Percentiles rank a stretch among this genome's conserved stretches.
These are phyloP conservation scores for Boechera retrofracta DNA, from an alignment of 345 rosid species.

Conservation along the genomic window DNA sequence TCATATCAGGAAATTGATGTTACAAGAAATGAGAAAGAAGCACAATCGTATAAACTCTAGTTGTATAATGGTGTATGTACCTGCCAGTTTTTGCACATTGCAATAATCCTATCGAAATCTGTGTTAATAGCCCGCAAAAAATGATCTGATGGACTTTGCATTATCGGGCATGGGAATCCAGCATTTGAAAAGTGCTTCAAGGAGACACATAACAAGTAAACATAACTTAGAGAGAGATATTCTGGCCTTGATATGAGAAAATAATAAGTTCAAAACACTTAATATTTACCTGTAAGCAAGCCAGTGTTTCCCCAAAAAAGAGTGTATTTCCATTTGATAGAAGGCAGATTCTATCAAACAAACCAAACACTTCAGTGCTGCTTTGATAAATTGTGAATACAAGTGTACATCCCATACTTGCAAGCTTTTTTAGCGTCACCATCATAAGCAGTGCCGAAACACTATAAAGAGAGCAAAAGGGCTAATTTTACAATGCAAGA, in stretches of 20 bases:
- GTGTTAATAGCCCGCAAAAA: constrained; percentile 97
- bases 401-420: constrained; percentile 95
- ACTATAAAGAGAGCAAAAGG: constrained; percentile 45
- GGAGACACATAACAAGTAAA: constrained; percentile 1
- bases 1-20: background rate
- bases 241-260: constrained; percentile 4
- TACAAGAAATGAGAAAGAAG: constrained; percentile 23
- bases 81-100: constrained; percentile 99
- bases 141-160: constrained; percentile 99
- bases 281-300: constrained; percentile 87
- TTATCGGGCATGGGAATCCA: constrained; percentile 99
- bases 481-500: background rate
- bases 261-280: background rate
- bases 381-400: constrained; percentile 90
- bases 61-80: constrained; percentile 45
- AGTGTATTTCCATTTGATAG: constrained; percentile 96
- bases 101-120: constrained; percentile 97
- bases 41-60: background rate
- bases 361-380: constrained; percentile 99
- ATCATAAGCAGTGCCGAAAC: constrained; percentile 99
- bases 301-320: constrained; percentile 96
- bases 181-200: constrained; percentile 98
- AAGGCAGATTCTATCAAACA: constrained; percentile 96
- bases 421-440: constrained; percentile 98
- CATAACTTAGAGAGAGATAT: constrained; percentile 4